These are phyloP conservation scores for Cyclaneusma minus DNA, from an alignment of 2,329 filamentous ascomycete species.

Conservation along the genomic window DNA sequence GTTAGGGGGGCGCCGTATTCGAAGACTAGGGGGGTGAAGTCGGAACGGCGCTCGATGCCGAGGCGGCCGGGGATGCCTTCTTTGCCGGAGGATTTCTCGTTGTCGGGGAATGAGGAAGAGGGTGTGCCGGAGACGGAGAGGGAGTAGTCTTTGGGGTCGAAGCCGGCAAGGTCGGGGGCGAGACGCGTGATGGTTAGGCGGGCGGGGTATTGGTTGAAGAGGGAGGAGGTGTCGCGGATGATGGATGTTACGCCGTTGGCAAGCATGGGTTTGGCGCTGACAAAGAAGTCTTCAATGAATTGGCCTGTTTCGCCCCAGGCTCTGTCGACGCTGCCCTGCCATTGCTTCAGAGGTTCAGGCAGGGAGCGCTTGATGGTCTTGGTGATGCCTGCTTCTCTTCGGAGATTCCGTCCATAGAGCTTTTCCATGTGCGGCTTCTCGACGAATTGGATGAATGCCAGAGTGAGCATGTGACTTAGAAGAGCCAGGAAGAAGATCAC, in stretches of 20 bases:
- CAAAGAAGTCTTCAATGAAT: conserved; percentile 81
- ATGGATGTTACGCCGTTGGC: conserved; percentile 76
- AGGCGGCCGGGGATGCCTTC: conserved; percentile 57
- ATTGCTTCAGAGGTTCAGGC: conserved; percentile 66
- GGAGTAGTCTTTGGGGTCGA: conserved; percentile 66
- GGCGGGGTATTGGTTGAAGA: conserved; percentile 82
- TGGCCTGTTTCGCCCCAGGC: conserved; percentile 77
- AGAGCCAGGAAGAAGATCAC: conserved; percentile 78
- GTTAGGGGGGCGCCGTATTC: conserved; percentile 84
- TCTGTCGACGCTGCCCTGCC: conserved; percentile 75
- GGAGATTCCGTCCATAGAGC: conserved; percentile 73
- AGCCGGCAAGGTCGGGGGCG: conserved; percentile 64
- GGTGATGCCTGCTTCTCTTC: conserved; percentile 77
- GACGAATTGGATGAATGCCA: conserved; percentile 82
- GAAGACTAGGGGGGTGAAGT: conserved; percentile 61
- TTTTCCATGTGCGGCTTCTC: conserved; percentile 98
- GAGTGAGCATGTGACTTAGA: conserved; percentile 67
- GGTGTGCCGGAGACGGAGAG: conserved; percentile 56
- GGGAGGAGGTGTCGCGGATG: conserved; percentile 69
- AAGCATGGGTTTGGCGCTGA: conserved; percentile 71
- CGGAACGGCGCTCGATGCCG: conserved; percentile 40
- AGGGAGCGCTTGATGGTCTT: conserved; percentile 81
- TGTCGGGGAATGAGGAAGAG: conserved; percentile 31
- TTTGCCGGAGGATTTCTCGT: conserved; percentile 51
- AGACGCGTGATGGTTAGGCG: conserved; percentile 71